phyloP scores from a whole-genome alignment of 305 asterid genomes.

The Plantago lanceolata region DNA sequence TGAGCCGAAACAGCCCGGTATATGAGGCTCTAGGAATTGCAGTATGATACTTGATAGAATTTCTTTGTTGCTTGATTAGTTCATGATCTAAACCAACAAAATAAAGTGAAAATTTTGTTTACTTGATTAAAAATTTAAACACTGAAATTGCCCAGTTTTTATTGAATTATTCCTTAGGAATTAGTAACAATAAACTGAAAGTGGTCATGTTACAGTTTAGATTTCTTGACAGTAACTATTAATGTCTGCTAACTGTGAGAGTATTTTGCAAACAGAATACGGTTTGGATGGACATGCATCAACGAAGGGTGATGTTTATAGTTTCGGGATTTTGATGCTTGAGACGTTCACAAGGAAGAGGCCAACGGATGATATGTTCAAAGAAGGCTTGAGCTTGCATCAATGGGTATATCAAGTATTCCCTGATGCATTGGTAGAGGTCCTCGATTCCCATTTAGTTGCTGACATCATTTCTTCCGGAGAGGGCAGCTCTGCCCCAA shows the following conservation, averaged over 20 bases:
- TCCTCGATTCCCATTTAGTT: conserved; percentile 29
- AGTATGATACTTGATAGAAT: too few relatives aligned
- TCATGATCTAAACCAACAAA: too few relatives aligned
- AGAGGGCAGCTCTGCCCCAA: conserved; percentile 10
- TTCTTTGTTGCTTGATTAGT: too few relatives aligned
- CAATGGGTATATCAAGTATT: conserved; percentile 33
- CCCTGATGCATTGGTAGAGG: conserved; percentile 31
- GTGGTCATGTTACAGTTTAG: too few relatives aligned
- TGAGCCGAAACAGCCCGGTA: too few relatives aligned
- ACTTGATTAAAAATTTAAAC: too few relatives aligned
- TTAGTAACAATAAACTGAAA: too few relatives aligned
- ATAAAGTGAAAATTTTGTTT: too few relatives aligned
- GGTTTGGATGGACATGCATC: conserved; percentile 37
- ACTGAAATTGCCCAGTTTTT: too few relatives aligned
- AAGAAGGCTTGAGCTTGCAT: conserved; percentile 32
- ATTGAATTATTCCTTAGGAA: too few relatives aligned
- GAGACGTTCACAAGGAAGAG: conserved; percentile 45
- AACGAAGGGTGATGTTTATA: conserved; percentile 36
- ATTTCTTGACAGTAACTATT: not conserved
- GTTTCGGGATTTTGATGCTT: conserved; percentile 40
- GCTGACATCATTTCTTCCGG: conserved; percentile 1
- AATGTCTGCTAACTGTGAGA: too few relatives aligned
- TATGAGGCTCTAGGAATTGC: too few relatives aligned
- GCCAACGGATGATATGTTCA: conserved; percentile 35
- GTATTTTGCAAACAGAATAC: conserved; percentile 29